Base-by-base conservation (phyloP, 495 filamentous ascomycete species). In the Durotheca rogersii region DNA sequence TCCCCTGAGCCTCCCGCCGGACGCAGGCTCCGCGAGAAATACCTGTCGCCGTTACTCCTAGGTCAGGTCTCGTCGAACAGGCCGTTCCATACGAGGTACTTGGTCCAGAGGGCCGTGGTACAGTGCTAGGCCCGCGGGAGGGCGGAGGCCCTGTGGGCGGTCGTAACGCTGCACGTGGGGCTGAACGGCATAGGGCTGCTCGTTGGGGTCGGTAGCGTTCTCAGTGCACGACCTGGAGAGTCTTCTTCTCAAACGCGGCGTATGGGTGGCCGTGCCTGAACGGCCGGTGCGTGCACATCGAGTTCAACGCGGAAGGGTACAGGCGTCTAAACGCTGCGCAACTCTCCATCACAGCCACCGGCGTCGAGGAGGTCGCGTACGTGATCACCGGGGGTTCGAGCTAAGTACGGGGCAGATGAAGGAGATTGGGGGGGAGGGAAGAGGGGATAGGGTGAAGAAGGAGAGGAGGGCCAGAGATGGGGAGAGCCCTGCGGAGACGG, bases 161-260 rank as follows among this genome's bases (percentile, higher is more conserved):
- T n/a, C n/a, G n/a, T n/a, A n/a, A n/a, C n/a, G n/a, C n/a, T n/a
- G n/a, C n/a, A n/a, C 27, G 69, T 76, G 12, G 60, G 72, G 39
- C 58, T 81, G 31, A 75, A 64, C 41, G 88, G 87, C 32, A 77
- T 90, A 38, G 88, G 88, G 0, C 81, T 82, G n/a, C 18, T 86
- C 88, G 5, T 89, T 87, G 0, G 86, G 84, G 0, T 88, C 85
- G 2, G 70, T 92, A 17, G 67, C 90, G 2, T 73, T 90, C 2
- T 79, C 84, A 0, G 74, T 83, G 3, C 73, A 75, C 42, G 77
- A 83, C n/a, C 68, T 75, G 0, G 60, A 70, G 0, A 7, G 80
- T 87, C 1, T 92, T 90, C 65, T 90, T 87, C 68, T 85, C 83
- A 19, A 87, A 92, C 54, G 86, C 90, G 68, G 70, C 81, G 15